Base-by-base conservation (phyloP, 2,329 filamentous ascomycete species). In the Venturia effusa region DNA sequence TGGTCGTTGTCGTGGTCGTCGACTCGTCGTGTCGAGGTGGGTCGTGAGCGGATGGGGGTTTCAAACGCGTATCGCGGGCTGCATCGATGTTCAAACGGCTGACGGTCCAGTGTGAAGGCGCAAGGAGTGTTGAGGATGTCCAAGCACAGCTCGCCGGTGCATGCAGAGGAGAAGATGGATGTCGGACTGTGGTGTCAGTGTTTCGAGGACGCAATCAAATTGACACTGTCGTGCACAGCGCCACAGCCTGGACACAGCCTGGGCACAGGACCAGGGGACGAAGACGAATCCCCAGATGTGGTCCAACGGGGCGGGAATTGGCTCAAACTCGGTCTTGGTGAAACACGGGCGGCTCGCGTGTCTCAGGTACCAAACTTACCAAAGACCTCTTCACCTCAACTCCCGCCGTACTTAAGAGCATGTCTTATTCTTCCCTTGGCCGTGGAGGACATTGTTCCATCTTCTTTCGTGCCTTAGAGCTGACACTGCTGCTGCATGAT, bases 41-140 rank as follows among this genome's bases (percentile, higher is more conserved):
- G 51, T 34, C 51, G 27, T n/a, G 8, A 24, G 10, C 34, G 15
- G 51, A n/a, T 1, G 24, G 2, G 2, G 30, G 15, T 27, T 34
- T 27, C 51, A 57, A 57, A 57, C 51, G 51, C 51, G 27, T 57
- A 17, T 55, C 51, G 51, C 51, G 51, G 51, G 51, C 51, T n/a
- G 19, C 19, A 30, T 57, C 17, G 15, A 34, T 57, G 4, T 27
- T 34, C 51, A 57, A 57, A 57, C 51, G 7, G n/a, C n/a, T n/a
- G 37, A 34, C 8, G n/a, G 51, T n/a, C 17, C 51, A 13, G 15
- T 34, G 51, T 10, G 51, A 34, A 54, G 6, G 4, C 48, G 8
- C 10, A 30, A 54, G 30, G 24, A n/a, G 30, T 34, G 51, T 3
- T 32, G 30, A 34, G 27, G 8, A 57, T 32, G 19, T 57, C 27